Evolutionary conservation across 225 moss, liverwort and hornwort species (phyloP), one percentile per base, ranked within the genome.

Genomic region (Lunularia cruciata): DNA sequence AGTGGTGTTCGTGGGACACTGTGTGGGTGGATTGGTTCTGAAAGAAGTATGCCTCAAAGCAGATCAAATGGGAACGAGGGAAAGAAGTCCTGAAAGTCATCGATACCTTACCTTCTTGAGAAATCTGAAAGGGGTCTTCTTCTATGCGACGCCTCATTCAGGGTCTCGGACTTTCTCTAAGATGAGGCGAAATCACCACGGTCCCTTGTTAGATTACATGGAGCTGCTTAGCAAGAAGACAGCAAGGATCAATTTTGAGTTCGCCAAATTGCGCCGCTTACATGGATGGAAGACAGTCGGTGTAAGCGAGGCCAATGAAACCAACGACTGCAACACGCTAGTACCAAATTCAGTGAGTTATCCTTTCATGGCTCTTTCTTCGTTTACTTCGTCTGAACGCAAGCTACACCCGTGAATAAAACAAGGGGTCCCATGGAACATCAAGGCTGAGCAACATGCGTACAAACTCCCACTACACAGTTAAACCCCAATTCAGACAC

Each of bases 11-110:
- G 79, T 79, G 3, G 79, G 79, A 27, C 79, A 79, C 19, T 69
- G 75, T 57, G 54, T 75, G 59, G 79, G 79, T 30, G 79, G 79
- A 16, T 47, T 79, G 18, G 75, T 79, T 10, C 66, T 79, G 52
- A 79, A 79, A 67, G 75, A 72, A 23, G 58, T 79, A 1, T 79
- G 79, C 46, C 26, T 75, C 8, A 72, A 62, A 58, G 75, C 75
- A 26, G 61, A 35, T 8, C 23, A 14, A 14, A 39, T 22, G 61
- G 22, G 18, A 7, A 5, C 19, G 15, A 10, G 52, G 40, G 47
- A n/a, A 70, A 57, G n/a, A 4, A 1, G 19, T 34, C 39, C 9
- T 2, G 9, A 8, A 19, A 25, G 33, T 8, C 33, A 58, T n/a
- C 30, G n/a, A 5, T 37, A 40, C 22, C 5, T 12, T 6, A 35